A percentile compares a stretch with the other conserved stretches of the same genome.
Conservation (phyloP, 768 basidiomycete genomes). For the Cystofilobasidium macerans region DNA sequence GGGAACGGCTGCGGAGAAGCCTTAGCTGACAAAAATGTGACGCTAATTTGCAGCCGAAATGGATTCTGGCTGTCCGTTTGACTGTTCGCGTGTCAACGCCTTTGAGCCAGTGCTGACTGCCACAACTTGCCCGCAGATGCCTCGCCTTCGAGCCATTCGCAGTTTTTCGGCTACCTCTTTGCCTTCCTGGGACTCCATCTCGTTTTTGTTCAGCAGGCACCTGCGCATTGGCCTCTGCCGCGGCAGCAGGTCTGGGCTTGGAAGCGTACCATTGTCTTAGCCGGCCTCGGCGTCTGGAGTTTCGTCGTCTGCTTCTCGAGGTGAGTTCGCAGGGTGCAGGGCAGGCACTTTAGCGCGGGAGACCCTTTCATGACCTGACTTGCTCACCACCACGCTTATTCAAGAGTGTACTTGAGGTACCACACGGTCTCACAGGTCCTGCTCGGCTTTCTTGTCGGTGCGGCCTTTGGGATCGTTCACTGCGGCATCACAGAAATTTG, state of each 20-base stretch:
- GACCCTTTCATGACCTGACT: neutral
- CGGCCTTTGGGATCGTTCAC: neutral
- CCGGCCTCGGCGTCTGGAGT: slow-evolving; percentile 13
- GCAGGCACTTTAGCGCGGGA: no score
- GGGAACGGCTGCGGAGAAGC: no score
- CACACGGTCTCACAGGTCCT: slow-evolving; percentile 16
- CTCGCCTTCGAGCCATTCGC: slow-evolving; percentile 19
- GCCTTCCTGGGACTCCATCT: slow-evolving; percentile 16
- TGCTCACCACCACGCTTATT: neutral
- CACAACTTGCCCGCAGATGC: neutral
- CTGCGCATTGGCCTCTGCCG: neutral
- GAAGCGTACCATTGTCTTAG: slow-evolving; percentile 10
- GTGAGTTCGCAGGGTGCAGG: neutral
- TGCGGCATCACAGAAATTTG: slow-evolving; percentile 6
- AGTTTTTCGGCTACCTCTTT: slow-evolving; percentile 27
- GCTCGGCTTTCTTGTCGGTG: slow-evolving; percentile 19
- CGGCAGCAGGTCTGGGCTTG: neutral
- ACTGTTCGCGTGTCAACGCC: neutral
- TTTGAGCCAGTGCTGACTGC: neutral
- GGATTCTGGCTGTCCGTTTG: slow-evolving; percentile 12
- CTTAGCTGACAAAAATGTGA: no score
- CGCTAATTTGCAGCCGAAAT: neutral
- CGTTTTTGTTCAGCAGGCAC: slow-evolving; percentile 11
- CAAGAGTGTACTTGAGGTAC: slow-evolving; percentile 14
- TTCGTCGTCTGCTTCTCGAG: slow-evolving; percentile 14